phyloP scores from a whole-genome alignment of 176 grass and related monocot genomes.

The Paspalum vaginatum region DNA sequence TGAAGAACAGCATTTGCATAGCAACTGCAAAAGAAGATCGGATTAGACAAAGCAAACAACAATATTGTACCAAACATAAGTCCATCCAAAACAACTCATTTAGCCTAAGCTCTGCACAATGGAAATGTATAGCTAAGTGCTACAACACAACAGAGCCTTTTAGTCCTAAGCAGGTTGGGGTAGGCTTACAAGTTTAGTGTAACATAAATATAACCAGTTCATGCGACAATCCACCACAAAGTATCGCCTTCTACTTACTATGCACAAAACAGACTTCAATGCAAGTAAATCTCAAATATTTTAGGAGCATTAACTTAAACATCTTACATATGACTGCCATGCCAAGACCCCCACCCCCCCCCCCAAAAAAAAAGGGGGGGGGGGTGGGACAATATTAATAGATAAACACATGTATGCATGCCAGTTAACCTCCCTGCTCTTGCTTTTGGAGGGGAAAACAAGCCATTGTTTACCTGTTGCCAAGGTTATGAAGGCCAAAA shows the following conservation, averaged over 20 bases:
- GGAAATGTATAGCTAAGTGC: neutral
- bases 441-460: slow-evolving; percentile 6
- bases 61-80: slow-evolving; percentile 31
- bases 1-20: slow-evolving; percentile 98
- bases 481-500: slow-evolving; percentile 90
- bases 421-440: slow-evolving; percentile 30
- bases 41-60: slow-evolving; percentile 28
- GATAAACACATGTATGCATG: slow-evolving; percentile 15
- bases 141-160: no score
- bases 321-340: neutral
- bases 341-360: no score
- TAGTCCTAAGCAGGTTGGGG: no score
- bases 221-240: neutral
- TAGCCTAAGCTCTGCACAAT: slow-evolving; percentile 1
- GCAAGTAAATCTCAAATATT: slow-evolving; percentile 33
- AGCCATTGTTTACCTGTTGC: slow-evolving; percentile 77
- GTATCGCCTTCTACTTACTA: neutral
- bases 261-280: slow-evolving; percentile 24
- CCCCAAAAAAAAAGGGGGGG: no score
- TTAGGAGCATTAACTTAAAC: neutral
- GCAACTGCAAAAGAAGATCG: slow-evolving; percentile 62
- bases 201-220: neutral
- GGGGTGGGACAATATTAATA: no score
- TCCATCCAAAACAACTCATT: slow-evolving; percentile 5
- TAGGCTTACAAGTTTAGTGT: neutral